Evolutionary conservation across 345 rosid species (phyloP).

Genomic region (Dipteronia dyeriana): DNA sequence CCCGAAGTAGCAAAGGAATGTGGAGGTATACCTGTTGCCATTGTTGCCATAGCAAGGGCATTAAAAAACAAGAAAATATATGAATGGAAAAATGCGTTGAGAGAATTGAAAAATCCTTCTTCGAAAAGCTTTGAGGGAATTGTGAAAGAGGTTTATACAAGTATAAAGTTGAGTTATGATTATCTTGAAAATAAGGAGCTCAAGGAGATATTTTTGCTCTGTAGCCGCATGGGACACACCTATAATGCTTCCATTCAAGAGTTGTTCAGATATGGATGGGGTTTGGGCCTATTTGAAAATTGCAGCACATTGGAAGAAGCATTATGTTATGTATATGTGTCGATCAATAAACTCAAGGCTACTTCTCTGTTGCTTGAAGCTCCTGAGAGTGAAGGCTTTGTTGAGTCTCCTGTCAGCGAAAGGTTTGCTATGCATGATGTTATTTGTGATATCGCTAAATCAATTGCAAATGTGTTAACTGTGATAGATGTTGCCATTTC

Average conservation of each 20-base stretch:
- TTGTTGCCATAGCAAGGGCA: constrained; percentile 20
- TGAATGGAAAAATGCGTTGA: constrained; percentile 31
- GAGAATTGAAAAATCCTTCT: neutral
- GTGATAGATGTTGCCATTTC: neutral
- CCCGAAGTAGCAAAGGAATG: constrained; percentile 18
- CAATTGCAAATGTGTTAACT: constrained; percentile 11
- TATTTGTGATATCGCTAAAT: constrained; percentile 23
- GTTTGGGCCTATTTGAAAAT: constrained; percentile 24
- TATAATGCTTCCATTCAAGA: neutral
- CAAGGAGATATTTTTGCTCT: constrained; percentile 32
- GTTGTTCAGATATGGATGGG: constrained; percentile 27
- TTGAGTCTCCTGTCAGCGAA: neutral
- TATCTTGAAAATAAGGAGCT: constrained; percentile 26
- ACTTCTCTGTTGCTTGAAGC: constrained; percentile 21
- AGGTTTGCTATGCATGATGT: constrained; percentile 20
- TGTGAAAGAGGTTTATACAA: neutral
- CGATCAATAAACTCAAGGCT: constrained; percentile 24
- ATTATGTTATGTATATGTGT: constrained; percentile 3
- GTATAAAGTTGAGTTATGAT: constrained; percentile 26
- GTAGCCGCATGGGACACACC: neutral
- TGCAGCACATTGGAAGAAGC: neutral
- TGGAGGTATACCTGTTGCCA: constrained; percentile 31
- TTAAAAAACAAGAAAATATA: constrained; percentile 1
- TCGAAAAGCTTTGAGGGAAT: neutral
- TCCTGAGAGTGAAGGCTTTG: neutral